Conservation (phyloP, 805 yeast species). For the Spathaspora sp. region DNA sequence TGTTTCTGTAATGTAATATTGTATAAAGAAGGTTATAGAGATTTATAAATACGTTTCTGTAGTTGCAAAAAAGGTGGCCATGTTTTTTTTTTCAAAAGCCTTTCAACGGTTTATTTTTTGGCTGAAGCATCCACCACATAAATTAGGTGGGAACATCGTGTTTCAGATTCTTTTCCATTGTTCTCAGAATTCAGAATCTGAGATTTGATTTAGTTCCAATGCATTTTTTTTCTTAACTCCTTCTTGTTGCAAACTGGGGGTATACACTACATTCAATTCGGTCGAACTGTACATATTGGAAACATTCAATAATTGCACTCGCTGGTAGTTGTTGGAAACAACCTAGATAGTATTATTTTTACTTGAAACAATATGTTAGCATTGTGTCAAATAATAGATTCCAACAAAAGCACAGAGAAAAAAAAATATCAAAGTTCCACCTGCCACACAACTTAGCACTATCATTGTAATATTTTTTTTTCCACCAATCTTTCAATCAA, state of each 20-base stretch:
- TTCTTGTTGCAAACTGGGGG: too few species aligned
- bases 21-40: neutral
- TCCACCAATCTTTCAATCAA: neutral
- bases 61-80: neutral
- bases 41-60: neutral
- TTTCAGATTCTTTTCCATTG: neutral
- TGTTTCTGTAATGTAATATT: conserved; percentile 60
- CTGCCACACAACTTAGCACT: neutral
- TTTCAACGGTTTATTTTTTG: neutral
- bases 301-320: neutral
- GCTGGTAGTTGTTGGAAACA: neutral
- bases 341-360: neutral
- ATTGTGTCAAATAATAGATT: neutral
- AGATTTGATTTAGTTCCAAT: too few species aligned
- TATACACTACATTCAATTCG: neutral
- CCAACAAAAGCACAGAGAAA: neutral
- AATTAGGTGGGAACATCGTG: neutral
- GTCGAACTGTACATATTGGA: neutral
- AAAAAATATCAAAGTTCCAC: neutral
- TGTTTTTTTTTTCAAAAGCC: neutral
- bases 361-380: neutral
- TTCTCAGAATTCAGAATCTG: neutral
- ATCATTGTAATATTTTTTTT: neutral
- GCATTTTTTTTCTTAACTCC: too few species aligned
- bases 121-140: neutral